phyloP scores from a whole-genome alignment of 495 filamentous ascomycete species.

The Cercophora samala region DNA sequence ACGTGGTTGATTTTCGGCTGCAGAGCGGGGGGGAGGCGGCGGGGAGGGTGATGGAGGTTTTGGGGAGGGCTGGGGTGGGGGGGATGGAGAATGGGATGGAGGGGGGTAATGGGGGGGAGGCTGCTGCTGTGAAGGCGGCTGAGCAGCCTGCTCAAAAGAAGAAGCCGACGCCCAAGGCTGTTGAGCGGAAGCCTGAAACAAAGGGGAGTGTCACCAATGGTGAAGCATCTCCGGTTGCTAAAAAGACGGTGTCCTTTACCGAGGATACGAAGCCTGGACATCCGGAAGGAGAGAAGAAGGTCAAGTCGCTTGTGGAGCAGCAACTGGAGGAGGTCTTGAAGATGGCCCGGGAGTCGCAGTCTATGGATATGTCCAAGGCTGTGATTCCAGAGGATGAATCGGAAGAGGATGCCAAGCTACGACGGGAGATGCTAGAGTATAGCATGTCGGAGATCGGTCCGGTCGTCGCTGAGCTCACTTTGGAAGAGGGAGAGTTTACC shows the following conservation, averaged over 20 bases:
- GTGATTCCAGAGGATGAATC: slow-evolving; percentile 63
- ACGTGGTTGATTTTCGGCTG: slow-evolving; percentile 65
- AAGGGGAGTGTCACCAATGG: slow-evolving; percentile 4
- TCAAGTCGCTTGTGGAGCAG: slow-evolving; percentile 39
- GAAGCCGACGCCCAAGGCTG: slow-evolving; percentile 5
- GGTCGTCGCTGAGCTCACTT: slow-evolving; percentile 86
- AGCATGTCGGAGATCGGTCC: slow-evolving; percentile 77
- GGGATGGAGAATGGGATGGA: background rate
- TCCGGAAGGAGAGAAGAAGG: slow-evolving; percentile 26
- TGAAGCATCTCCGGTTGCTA: slow-evolving; percentile 19
- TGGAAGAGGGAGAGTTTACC: slow-evolving; percentile 67
- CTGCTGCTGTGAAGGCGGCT: background rate
- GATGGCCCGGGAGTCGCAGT: slow-evolving; percentile 41
- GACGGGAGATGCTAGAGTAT: slow-evolving; percentile 90
- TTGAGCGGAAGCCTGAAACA: background rate
- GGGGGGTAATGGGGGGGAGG: slow-evolving; percentile 3
- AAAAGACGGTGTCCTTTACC: slow-evolving; percentile 49
- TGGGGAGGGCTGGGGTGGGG: slow-evolving; percentile 62
- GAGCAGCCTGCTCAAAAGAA: background rate
- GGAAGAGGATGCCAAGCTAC: slow-evolving; percentile 71
- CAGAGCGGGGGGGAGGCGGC: slow-evolving; percentile 59
- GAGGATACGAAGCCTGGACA: slow-evolving; percentile 54
- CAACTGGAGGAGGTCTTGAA: slow-evolving; percentile 50
- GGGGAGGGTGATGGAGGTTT: slow-evolving; percentile 59
- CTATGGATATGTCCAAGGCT: slow-evolving; percentile 39